Percentiles rank a stretch among this genome's conserved stretches.
Evolutionary conservation across 139 green algal species (phyloP).

Genomic region (Picochlorum sp.): DNA sequence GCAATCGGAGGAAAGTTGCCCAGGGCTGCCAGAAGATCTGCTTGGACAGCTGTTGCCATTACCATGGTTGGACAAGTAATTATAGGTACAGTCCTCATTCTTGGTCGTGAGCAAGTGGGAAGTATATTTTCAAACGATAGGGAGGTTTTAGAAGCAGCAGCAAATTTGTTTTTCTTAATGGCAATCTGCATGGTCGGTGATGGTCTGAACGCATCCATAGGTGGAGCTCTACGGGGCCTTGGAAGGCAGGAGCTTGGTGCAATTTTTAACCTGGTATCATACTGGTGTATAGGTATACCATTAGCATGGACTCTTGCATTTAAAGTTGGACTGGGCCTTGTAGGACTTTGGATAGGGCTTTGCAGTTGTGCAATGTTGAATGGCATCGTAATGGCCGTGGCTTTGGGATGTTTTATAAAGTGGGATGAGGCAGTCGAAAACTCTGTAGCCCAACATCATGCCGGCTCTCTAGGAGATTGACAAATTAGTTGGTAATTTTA

Average conservation of each 20-base stretch:
- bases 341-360: conserved; percentile 47
- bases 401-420: background rate
- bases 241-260: conserved; percentile 23
- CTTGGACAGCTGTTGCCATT: background rate
- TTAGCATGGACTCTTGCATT: conserved; percentile 38
- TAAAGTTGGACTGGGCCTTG: conserved; percentile 12
- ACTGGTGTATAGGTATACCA: conserved; percentile 45
- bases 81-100: background rate
- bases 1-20: conserved; percentile 18
- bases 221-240: conserved; percentile 19
- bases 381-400: background rate
- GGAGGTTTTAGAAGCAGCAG: conserved; percentile 6
- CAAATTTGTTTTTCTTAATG: conserved; percentile 22
- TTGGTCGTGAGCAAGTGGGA: background rate
- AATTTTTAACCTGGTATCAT: conserved; percentile 31
- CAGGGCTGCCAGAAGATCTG: conserved; percentile 6
- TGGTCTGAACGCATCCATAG: conserved; percentile 37
- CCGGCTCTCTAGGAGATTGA: background rate
- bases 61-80: background rate
- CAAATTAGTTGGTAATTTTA: background rate
- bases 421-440: background rate
- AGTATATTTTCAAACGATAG: conserved; percentile 9
- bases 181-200: conserved; percentile 25
- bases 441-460: background rate
- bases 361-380: background rate